Evolutionary conservation across 2,329 filamentous ascomycete species (phyloP).

Genomic region (Neopestalotiopsis sp.): DNA sequence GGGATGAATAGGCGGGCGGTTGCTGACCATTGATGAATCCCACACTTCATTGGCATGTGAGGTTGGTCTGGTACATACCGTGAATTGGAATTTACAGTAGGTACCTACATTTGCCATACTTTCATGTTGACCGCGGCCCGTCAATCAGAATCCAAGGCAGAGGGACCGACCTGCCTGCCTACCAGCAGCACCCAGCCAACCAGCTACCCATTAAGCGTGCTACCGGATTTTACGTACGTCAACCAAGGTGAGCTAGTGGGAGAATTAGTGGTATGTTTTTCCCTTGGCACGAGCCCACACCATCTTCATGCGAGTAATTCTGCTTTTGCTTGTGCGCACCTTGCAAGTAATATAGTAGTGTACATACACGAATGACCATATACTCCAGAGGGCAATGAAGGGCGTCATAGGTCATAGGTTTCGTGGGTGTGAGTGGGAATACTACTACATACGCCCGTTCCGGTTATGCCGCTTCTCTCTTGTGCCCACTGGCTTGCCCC

Average conservation of each 20-base stretch:
- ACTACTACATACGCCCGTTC: background rate
- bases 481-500: background rate
- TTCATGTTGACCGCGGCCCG: no score
- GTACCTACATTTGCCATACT: no score
- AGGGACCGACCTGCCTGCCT: background rate
- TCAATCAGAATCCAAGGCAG: background rate
- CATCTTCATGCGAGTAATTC: slow-evolving; percentile 17
- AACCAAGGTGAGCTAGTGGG: background rate
- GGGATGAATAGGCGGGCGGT: no score
- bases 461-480: background rate
- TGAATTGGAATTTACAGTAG: no score
- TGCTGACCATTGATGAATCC: no score
- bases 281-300: slow-evolving; percentile 1
- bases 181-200: no score
- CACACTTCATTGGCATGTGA: no score
- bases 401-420: background rate
- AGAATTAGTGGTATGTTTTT: background rate
- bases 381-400: background rate
- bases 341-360: background rate
- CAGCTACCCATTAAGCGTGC: background rate
- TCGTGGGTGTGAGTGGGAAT: background rate
- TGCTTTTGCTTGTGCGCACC: background rate
- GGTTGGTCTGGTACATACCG: no score
- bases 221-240: background rate
- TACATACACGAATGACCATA: background rate